Evolutionary conservation across 768 basidiomycete genomes (phyloP).

Genomic region (Cystofilobasidium macerans): DNA sequence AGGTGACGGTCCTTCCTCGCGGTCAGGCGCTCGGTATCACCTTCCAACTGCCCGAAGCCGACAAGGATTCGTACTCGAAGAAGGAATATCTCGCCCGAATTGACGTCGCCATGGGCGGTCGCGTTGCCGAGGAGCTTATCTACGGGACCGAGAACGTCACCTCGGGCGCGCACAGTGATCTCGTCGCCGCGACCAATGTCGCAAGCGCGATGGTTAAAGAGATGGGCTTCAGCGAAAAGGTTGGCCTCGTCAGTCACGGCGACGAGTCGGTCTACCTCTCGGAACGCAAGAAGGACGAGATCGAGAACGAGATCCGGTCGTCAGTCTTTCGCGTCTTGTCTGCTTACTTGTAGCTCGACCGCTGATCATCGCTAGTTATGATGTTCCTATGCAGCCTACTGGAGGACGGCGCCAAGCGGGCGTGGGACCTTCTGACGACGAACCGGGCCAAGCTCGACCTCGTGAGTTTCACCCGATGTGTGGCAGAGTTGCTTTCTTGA

Average conservation of each 20-base stretch:
- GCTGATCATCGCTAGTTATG: too few relatives aligned
- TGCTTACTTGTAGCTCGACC: too few relatives aligned
- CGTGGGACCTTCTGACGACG: constrained; percentile 6
- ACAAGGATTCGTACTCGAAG: constrained; percentile 57
- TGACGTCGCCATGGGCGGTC: constrained; percentile 87
- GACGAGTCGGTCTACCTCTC: constrained; percentile 19
- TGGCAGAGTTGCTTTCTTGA: too few relatives aligned
- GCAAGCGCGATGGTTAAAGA: constrained; percentile 12
- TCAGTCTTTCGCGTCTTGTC: neutral
- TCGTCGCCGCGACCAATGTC: constrained; percentile 13
- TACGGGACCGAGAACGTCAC: constrained; percentile 71
- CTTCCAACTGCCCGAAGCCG: constrained; percentile 62
- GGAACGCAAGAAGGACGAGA: constrained; percentile 22
- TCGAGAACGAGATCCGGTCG: constrained; percentile 22
- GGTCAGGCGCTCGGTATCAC: constrained; percentile 80
- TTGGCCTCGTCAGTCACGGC: constrained; percentile 19
- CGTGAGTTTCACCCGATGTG: neutral
- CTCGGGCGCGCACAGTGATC: constrained; percentile 12
- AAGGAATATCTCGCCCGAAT: constrained; percentile 68
- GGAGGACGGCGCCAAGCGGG: constrained; percentile 1
- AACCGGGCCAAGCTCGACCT: constrained; percentile 14
- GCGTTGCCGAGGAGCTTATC: constrained; percentile 88
- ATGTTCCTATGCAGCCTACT: neutral
- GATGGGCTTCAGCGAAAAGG: constrained; percentile 16
- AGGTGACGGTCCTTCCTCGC: constrained; percentile 69